Conservation (phyloP, 768 basidiomycete genomes). For the Inosperma sp. region DNA sequence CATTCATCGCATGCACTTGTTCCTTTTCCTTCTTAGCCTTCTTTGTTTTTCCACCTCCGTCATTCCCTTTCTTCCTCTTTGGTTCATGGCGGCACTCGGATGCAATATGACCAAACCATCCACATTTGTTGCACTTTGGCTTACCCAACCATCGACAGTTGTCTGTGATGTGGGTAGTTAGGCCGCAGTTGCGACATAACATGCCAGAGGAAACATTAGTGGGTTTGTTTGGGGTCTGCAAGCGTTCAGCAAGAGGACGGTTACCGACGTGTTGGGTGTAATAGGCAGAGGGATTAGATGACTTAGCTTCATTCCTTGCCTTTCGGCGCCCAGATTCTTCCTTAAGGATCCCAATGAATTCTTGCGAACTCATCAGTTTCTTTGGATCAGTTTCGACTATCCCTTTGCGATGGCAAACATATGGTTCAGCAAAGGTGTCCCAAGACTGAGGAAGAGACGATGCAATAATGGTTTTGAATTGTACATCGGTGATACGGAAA, state of each 20-base stretch:
- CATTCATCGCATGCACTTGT: no score
- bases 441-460: not conserved
- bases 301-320: not conserved
- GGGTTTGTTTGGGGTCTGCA: not conserved
- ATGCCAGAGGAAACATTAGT: no score
- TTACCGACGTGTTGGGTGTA: not conserved
- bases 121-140: not conserved
- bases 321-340: not conserved
- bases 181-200: not conserved
- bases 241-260: not conserved
- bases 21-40: not conserved
- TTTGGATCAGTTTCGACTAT: not conserved
- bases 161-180: not conserved
- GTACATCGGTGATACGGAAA: conserved; percentile 1
- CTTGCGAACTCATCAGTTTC: conserved; percentile 3
- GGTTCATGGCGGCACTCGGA: not conserved
- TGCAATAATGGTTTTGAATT: conserved; percentile 3
- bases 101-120: not conserved
- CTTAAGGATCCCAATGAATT: not conserved
- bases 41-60: not conserved
- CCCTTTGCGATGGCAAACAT: not conserved
- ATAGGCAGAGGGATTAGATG: not conserved
- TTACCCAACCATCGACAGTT: not conserved
- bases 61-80: not conserved
- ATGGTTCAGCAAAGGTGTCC: not conserved